Evolutionary conservation across 805 yeast genomes (phyloP).

Genomic region (Myxozyma nipponensis): DNA sequence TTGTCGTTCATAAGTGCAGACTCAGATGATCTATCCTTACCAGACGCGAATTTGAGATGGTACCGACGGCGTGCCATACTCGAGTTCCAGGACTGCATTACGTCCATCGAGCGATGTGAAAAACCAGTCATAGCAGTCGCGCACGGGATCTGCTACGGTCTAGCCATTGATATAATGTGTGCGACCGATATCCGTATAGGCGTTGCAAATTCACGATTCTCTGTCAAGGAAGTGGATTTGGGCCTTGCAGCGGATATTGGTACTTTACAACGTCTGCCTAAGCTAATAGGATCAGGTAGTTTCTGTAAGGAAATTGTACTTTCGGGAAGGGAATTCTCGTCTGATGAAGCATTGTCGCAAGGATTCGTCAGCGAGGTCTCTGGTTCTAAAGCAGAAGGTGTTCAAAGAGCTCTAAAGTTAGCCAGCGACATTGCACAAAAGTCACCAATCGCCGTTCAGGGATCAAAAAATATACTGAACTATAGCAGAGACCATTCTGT

Average conservation of each 20-base stretch:
- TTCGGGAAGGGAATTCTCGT: constrained; percentile 56
- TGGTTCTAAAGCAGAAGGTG: constrained; percentile 48
- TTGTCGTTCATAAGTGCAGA: constrained; percentile 11
- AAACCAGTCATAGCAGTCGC: constrained; percentile 58
- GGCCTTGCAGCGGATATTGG: constrained; percentile 82
- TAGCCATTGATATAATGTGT: constrained; percentile 64
- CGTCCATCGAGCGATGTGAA: constrained; percentile 24
- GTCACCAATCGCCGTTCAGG: constrained; percentile 58
- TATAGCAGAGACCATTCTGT: constrained; percentile 40
- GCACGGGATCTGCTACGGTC: constrained; percentile 63
- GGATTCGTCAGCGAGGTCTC: constrained; percentile 54
- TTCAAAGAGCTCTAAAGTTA: constrained; percentile 47
- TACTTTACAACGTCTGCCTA: constrained; percentile 62
- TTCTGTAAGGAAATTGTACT: constrained; percentile 57
- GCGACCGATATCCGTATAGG: constrained; percentile 58
- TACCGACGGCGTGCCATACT: constrained; percentile 41
- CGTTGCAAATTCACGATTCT: constrained; percentile 48
- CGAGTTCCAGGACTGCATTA: constrained; percentile 46
- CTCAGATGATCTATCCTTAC: constrained; percentile 26
- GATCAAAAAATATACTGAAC: constrained; percentile 57
- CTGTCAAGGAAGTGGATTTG: constrained; percentile 65
- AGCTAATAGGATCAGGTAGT: constrained; percentile 51
- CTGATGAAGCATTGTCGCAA: constrained; percentile 51
- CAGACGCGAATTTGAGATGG: constrained; percentile 32
- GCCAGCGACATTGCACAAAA: constrained; percentile 48